Evolutionary conservation across 2,329 filamentous ascomycete genomes (phyloP), one percentile per base, ranked within the genome.

Genomic region (Beauveria medogensis): DNA sequence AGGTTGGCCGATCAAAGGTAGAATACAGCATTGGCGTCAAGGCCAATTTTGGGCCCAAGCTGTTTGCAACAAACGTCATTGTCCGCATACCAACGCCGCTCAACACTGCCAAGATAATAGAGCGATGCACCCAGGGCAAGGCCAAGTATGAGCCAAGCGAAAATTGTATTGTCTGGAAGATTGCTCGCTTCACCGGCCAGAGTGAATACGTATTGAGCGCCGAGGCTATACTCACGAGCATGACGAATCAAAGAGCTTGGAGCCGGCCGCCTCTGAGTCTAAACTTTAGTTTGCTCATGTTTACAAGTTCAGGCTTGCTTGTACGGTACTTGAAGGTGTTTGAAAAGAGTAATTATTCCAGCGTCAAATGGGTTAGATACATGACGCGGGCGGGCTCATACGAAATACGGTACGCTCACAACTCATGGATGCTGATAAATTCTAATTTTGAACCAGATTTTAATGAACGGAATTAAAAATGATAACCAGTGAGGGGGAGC

Each of bases 161-260:
- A 72, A 99, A 99, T 79, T 91, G 93, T 70, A 97, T 99, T 65
- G 89, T 97, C 14, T 99, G 94, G 94, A 97, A 97, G 82, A 97
- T 99, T 67, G 89, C 92, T 14, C 85, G 94, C n/a, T 99, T 99
- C 76, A 94, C 92, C 0, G 94, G 94, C n/a, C 92, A 97, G 76
- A 93, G 89, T 76, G 94, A 99, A 75, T 99, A 89, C 66, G 93
- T 99, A 14, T 81, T 99, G 62, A 95, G 89, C 68, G 94, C 94
- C 10, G 95, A 99, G 75, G 94, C 94, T 47, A 89, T 89, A 59
- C 78, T 99, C 68, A 96, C 92, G 6, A 92, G 89, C 74, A 99
- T 97, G 92, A 99, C 95, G 53, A 96, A 96, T 69, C 92, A 97
- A 74, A 96, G 96, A 71, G 91, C 91, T 3, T 99, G 94, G 95